Percentiles rank a stretch among this genome's conserved stretches.
phyloP scores from a whole-genome alignment of 2,329 filamentous ascomycete genomes.

The Sodiomyces alkalinus region DNA sequence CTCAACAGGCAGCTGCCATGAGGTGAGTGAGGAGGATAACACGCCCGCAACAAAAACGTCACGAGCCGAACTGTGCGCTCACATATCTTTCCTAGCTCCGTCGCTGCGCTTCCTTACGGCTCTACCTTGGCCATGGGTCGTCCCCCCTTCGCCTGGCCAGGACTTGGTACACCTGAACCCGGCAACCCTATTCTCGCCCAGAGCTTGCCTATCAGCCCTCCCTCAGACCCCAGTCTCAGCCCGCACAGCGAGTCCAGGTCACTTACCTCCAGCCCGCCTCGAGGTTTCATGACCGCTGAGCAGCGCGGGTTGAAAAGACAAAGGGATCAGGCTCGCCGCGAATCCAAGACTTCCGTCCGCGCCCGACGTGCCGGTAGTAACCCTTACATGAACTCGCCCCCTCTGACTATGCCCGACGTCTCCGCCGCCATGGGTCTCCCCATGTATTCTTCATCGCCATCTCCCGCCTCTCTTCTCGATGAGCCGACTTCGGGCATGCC shows the following conservation, averaged over 20 bases:
- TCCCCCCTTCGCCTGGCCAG: slow-evolving; percentile 6
- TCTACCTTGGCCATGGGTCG: slow-evolving; percentile 27
- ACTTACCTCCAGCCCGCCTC: slow-evolving; percentile 42
- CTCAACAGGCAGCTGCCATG: too few relatives aligned
- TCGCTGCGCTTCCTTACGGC: slow-evolving; percentile 33
- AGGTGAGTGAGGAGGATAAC: too few relatives aligned
- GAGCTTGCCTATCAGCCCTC: slow-evolving; percentile 28
- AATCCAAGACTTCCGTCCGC: slow-evolving; percentile 37
- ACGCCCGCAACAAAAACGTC: too few relatives aligned
- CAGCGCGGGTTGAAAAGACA: slow-evolving; percentile 48
- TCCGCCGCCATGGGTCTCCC: slow-evolving; percentile 26
- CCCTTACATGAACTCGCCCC: slow-evolving; percentile 24
- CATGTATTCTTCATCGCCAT: slow-evolving; percentile 34
- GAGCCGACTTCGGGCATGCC: slow-evolving; percentile 30
- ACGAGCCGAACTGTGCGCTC: too few relatives aligned
- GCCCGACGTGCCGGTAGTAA: slow-evolving; percentile 35
- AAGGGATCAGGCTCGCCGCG: slow-evolving; percentile 41
- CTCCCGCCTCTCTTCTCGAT: slow-evolving; percentile 34
- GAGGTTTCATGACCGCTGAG: slow-evolving; percentile 37
- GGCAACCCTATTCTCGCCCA: slow-evolving; percentile 20
- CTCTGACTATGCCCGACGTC: slow-evolving; percentile 25
- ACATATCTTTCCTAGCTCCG: slow-evolving; percentile 25
- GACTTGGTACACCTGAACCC: slow-evolving; percentile 14
- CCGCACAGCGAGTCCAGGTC: slow-evolving; percentile 35
- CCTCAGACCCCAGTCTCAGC: slow-evolving; percentile 35